phyloP scores from a whole-genome alignment of 176 grass and related monocot genomes.

The Aegilops speltoides region DNA sequence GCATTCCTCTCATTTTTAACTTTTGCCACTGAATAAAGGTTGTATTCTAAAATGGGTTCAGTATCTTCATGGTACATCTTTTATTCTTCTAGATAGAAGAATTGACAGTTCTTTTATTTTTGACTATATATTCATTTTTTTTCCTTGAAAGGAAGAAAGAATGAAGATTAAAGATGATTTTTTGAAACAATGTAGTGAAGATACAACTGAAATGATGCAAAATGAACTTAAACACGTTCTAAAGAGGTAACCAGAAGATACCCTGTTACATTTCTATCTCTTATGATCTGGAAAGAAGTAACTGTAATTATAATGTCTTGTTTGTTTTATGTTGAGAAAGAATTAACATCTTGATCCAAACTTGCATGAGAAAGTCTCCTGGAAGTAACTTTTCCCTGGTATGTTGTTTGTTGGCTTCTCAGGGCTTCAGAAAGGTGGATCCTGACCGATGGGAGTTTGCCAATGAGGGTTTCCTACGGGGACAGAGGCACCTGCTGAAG shows the following conservation, averaged over 20 bases:
- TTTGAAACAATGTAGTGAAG: slow-evolving; percentile 37
- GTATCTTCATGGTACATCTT: background rate
- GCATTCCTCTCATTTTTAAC: background rate
- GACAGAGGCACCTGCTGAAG: slow-evolving; percentile 85
- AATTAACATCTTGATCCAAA: slow-evolving; percentile 7
- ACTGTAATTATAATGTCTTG: background rate
- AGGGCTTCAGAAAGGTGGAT: slow-evolving; percentile 98
- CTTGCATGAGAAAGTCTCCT: slow-evolving; percentile 7
- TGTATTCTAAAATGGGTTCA: background rate
- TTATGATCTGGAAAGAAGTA: slow-evolving; percentile 12
- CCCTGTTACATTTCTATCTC: background rate
- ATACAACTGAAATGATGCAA: slow-evolving; percentile 43
- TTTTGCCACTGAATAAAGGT: background rate
- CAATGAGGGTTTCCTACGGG: slow-evolving; percentile 80
- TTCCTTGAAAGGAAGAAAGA: slow-evolving; percentile 29
- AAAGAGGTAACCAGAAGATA: slow-evolving; percentile 19
- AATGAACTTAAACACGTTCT: slow-evolving; percentile 34
- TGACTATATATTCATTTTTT: slow-evolving; percentile 29
- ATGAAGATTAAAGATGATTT: slow-evolving; percentile 48
- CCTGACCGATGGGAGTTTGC: slow-evolving; percentile 96
- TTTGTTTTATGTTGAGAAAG: background rate
- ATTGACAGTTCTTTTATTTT: background rate
- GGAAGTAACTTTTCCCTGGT: background rate
- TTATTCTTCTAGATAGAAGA: background rate
- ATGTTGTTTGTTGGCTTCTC: slow-evolving; percentile 15